Percentiles rank a stretch among this genome's conserved stretches.
Evolutionary conservation across 345 rosid genomes (phyloP).

Genomic region (Ailanthus altissimus): DNA sequence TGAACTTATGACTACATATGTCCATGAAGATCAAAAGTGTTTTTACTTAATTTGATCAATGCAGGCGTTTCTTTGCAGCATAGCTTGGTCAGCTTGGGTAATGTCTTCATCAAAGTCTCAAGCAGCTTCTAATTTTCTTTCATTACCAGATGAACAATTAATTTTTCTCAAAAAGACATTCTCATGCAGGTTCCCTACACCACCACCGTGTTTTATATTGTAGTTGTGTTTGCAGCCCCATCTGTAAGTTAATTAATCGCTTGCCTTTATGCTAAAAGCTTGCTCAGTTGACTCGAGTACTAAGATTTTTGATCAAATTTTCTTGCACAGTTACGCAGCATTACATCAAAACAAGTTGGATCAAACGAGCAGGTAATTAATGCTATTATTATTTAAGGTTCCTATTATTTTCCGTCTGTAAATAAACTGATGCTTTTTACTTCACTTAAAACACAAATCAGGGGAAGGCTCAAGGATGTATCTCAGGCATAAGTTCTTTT

Average conservation of each 20-base stretch:
- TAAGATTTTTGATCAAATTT: background rate
- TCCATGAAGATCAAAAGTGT: background rate
- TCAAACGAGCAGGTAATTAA: conserved; percentile 68
- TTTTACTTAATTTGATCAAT: conserved; percentile 13
- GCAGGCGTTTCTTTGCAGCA: conserved; percentile 71
- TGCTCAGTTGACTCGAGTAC: background rate
- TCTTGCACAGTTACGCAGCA: conserved; percentile 55
- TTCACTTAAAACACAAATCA: too few species aligned
- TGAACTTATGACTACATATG: background rate
- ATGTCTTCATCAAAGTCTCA: conserved; percentile 20
- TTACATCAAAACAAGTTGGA: conserved; percentile 82
- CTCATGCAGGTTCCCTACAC: conserved; percentile 77
- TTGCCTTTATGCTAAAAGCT: background rate
- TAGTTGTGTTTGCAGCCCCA: conserved; percentile 50
- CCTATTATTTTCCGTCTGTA: too few species aligned
- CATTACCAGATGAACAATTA: background rate
- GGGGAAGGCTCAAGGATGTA: conserved; percentile 96
- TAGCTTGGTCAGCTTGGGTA: conserved; percentile 89
- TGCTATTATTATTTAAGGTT: too few species aligned
- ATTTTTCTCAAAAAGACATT: background rate
- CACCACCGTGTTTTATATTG: conserved; percentile 35
- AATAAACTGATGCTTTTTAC: too few species aligned
- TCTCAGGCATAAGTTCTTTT: conserved; percentile 69
- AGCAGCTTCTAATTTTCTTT: background rate
- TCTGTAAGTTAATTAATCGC: conserved; percentile 51